Evolutionary conservation across 1,284 basidiomycete species (phyloP).

Genomic region (Sporisorium iseilematis-ciliati): DNA sequence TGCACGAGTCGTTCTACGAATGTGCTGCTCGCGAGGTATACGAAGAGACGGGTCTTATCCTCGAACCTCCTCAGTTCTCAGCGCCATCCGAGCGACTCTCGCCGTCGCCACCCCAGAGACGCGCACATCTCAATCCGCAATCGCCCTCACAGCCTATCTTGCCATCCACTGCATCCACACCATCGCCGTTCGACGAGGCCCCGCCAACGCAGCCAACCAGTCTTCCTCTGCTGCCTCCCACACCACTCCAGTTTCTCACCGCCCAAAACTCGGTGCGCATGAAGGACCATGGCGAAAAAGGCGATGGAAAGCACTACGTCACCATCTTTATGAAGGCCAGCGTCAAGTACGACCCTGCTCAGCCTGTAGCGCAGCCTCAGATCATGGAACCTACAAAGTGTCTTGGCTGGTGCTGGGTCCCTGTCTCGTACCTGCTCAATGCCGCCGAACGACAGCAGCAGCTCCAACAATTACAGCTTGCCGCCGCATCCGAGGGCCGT

Average conservation of each 20-base stretch:
- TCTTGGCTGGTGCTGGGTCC: conserved; percentile 64
- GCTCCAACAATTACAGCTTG: conserved; percentile 36
- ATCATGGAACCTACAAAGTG: conserved; percentile 66
- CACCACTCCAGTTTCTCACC: conserved; percentile 48
- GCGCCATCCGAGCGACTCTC: conserved; percentile 17
- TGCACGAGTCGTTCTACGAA: conserved; percentile 61
- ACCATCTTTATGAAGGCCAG: conserved; percentile 65
- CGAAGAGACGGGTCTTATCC: conserved; percentile 53
- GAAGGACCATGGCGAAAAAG: conserved; percentile 38
- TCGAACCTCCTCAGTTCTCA: conserved; percentile 24
- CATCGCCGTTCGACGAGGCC: conserved; percentile 8
- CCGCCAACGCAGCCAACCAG: not conserved
- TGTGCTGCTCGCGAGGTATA: conserved; percentile 58
- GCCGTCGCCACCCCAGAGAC: conserved; percentile 1
- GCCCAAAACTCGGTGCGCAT: conserved; percentile 51
- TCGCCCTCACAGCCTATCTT: conserved; percentile 21
- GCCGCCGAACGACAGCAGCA: conserved; percentile 33
- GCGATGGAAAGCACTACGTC: conserved; percentile 63
- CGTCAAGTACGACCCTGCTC: conserved; percentile 22
- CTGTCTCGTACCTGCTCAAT: conserved; percentile 39
- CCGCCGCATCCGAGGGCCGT: conserved; percentile 33
- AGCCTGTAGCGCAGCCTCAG: conserved; percentile 19
- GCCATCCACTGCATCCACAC: conserved; percentile 14
- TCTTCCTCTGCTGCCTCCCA: conserved; percentile 10
- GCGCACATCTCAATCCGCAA: conserved; percentile 17